Conservation (phyloP, 441 rosid species). For the Syzygium syzygioides region DNA sequence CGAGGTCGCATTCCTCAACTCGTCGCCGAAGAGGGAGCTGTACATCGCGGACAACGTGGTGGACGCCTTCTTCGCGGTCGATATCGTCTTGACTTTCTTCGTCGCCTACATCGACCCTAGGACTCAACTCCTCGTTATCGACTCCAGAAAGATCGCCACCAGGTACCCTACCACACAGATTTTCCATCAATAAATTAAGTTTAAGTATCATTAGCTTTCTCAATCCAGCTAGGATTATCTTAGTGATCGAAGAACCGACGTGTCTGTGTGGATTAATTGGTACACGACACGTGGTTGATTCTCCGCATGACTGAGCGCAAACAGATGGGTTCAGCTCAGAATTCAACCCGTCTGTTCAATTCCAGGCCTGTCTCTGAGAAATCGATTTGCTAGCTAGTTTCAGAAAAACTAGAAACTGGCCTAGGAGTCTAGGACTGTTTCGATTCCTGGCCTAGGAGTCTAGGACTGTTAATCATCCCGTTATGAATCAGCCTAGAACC, state of each 20-base stretch:
- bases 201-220: background rate
- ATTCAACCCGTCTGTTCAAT: background rate
- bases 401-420: background rate
- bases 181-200: background rate
- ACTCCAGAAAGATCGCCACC: conserved; percentile 37
- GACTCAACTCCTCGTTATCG: conserved; percentile 54
- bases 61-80: conserved; percentile 54
- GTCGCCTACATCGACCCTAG: conserved; percentile 45
- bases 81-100: conserved; percentile 55
- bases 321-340: background rate
- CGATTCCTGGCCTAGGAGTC: background rate
- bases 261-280: background rate
- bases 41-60: conserved; percentile 49
- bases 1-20: conserved; percentile 43
- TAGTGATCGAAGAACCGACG: background rate
- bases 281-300: background rate
- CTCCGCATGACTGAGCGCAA: background rate
- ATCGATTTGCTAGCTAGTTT: background rate
- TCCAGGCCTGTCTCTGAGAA: background rate
- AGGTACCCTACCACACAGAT: conserved; percentile 25
- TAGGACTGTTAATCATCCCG: background rate
- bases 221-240: background rate
- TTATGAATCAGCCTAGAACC: too few species aligned
- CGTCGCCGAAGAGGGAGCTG: conserved; percentile 26
- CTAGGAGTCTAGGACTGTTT: background rate